These are phyloP conservation scores for Eruca vesicaria DNA, from an alignment of 441 rosid species.

Conservation along the genomic window DNA sequence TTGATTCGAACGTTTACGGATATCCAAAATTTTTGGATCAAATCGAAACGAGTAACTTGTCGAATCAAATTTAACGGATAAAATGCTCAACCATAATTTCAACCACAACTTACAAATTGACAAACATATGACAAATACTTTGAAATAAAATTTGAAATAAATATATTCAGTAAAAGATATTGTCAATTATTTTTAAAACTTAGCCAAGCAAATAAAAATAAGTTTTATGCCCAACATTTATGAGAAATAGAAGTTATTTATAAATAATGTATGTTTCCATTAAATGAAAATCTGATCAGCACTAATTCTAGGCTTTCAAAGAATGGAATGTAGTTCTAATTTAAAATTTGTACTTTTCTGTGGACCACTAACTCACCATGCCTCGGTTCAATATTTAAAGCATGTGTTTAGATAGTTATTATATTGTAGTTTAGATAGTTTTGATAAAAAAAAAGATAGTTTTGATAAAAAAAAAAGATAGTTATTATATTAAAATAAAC, in stretches of 20 bases:
- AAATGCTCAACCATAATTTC: too few species aligned
- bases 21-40: too few species aligned
- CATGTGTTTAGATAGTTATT: background rate
- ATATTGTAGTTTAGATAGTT: too few species aligned
- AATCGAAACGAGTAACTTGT: too few species aligned
- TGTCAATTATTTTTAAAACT: background rate
- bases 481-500: background rate
- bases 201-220: background rate
- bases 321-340: background rate
- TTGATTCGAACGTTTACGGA: too few species aligned
- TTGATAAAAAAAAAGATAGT: too few species aligned
- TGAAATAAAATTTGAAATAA: background rate
- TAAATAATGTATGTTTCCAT: background rate
- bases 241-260: background rate
- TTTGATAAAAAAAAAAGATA: too few species aligned
- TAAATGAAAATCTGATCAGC: background rate
- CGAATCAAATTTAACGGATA: too few species aligned
- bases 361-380: too few species aligned
- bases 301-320: background rate
- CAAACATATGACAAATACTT: background rate
- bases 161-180: background rate
- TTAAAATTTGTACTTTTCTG: too few species aligned
- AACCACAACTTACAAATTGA: too few species aligned
- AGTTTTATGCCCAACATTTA: background rate
- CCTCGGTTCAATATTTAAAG: background rate